Evolutionary conservation across 2,329 filamentous ascomycete genomes (phyloP).

Genomic region (Botrytis medusae): DNA sequence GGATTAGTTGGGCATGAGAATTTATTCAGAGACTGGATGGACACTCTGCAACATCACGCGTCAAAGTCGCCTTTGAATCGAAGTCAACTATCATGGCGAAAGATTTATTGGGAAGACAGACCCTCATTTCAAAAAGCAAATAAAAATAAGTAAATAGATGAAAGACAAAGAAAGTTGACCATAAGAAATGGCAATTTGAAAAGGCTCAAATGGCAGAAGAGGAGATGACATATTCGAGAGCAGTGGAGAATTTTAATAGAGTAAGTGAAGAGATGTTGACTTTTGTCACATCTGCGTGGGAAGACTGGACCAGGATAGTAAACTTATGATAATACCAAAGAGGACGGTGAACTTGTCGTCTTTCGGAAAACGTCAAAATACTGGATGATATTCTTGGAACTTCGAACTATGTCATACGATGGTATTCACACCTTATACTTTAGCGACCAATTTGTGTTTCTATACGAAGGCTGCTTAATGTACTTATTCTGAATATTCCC

Average conservation of each 20-base stretch:
- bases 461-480: neutral
- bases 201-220: neutral
- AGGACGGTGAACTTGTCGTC: neutral
- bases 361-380: neutral
- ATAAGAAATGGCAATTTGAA: too few relatives aligned
- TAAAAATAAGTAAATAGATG: too few relatives aligned
- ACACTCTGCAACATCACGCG: neutral
- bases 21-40: neutral
- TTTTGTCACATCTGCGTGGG: neutral
- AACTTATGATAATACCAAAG: neutral
- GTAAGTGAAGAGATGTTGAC: neutral
- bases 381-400: neutral
- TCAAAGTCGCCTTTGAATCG: neutral
- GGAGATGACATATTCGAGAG: rapidly evolving
- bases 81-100: neutral
- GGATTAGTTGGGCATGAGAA: neutral
- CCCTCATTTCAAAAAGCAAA: neutral
- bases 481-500: too few relatives aligned
- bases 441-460: neutral
- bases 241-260: neutral
- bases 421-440: neutral
- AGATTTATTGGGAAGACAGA: neutral
- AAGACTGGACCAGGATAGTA: too few relatives aligned
- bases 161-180: too few relatives aligned
- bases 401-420: too few relatives aligned